Evolutionary conservation across 495 filamentous ascomycete genomes (phyloP).

Genomic region (Polyplosphaeria fusca): DNA sequence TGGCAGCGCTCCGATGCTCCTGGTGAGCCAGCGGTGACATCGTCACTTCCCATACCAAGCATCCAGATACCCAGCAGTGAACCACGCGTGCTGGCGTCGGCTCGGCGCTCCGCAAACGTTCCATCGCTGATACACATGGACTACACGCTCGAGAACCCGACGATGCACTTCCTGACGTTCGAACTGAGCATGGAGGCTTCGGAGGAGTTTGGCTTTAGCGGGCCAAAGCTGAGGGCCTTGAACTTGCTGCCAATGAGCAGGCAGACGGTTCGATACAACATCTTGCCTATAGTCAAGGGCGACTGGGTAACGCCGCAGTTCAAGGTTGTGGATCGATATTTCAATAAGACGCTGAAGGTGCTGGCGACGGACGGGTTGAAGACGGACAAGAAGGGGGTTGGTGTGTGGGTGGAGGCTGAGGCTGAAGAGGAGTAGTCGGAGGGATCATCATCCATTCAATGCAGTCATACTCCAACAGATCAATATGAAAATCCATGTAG

Average conservation of each 20-base stretch:
- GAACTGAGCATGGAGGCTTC: slow-evolving; percentile 85
- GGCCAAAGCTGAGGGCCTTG: slow-evolving; percentile 71
- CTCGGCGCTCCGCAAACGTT: slow-evolving; percentile 27
- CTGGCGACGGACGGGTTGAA: slow-evolving; percentile 23
- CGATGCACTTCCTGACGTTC: slow-evolving; percentile 90
- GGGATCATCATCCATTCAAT: too few species aligned
- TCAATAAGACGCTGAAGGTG: slow-evolving; percentile 35
- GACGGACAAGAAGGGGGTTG: slow-evolving; percentile 28
- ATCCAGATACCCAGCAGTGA: slow-evolving; percentile 76
- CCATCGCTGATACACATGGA: slow-evolving; percentile 51
- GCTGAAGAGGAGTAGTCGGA: neutral
- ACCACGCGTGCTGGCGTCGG: slow-evolving; percentile 74
- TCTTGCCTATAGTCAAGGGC: slow-evolving; percentile 49
- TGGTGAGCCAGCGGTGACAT: slow-evolving; percentile 51
- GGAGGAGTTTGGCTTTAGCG: slow-evolving; percentile 90
- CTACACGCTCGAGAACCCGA: slow-evolving; percentile 89
- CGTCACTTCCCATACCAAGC: slow-evolving; percentile 67
- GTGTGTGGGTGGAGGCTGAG: slow-evolving; percentile 25
- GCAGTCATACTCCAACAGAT: too few species aligned
- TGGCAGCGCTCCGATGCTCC: slow-evolving; percentile 68
- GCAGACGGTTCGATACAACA: slow-evolving; percentile 62
- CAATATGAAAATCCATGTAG: too few species aligned
- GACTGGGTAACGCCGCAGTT: slow-evolving; percentile 35
- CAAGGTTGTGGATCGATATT: slow-evolving; percentile 36
- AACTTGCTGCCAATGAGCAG: slow-evolving; percentile 77